Conservation (phyloP, 768 basidiomycete species). For the Boletus sp. region DNA sequence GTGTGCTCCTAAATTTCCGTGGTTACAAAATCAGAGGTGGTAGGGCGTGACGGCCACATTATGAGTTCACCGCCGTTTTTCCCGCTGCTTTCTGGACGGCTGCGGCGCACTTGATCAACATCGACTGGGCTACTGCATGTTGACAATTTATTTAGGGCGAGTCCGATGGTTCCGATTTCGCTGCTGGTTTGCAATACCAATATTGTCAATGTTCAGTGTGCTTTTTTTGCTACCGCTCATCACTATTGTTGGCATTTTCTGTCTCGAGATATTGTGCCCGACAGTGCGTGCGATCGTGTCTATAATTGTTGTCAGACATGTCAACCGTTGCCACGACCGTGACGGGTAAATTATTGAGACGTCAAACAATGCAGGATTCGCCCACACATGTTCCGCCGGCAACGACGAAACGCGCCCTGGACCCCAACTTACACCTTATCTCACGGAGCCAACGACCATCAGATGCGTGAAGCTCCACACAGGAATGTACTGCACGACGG, state of each 20-base stretch:
- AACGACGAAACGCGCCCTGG: too few relatives aligned
- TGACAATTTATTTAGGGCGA: not conserved
- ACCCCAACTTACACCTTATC: too few relatives aligned
- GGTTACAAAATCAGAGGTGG: too few relatives aligned
- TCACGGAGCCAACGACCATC: not conserved
- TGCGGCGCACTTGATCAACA: too few relatives aligned
- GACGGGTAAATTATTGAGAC: not conserved
- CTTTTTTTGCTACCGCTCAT: slow-evolving; percentile 2
- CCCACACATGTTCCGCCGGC: too few relatives aligned
- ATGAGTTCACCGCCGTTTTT: too few relatives aligned
- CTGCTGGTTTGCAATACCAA: not conserved
- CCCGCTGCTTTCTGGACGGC: too few relatives aligned
- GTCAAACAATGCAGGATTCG: too few relatives aligned
- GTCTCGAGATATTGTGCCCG: not conserved
- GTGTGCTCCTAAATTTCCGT: too few relatives aligned
- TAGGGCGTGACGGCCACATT: too few relatives aligned
- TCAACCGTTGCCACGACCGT: not conserved
- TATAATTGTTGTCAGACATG: not conserved
- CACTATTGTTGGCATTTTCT: slow-evolving; percentile 4
- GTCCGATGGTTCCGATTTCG: not conserved
- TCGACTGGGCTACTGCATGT: too few relatives aligned
- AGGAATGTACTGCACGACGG: not conserved
- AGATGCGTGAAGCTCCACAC: not conserved
- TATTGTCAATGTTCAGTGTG: not conserved
- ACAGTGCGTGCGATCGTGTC: not conserved